Evolutionary conservation across 495 filamentous ascomycete genomes (phyloP).

Genomic region (Aspergillus taichungensis): DNA sequence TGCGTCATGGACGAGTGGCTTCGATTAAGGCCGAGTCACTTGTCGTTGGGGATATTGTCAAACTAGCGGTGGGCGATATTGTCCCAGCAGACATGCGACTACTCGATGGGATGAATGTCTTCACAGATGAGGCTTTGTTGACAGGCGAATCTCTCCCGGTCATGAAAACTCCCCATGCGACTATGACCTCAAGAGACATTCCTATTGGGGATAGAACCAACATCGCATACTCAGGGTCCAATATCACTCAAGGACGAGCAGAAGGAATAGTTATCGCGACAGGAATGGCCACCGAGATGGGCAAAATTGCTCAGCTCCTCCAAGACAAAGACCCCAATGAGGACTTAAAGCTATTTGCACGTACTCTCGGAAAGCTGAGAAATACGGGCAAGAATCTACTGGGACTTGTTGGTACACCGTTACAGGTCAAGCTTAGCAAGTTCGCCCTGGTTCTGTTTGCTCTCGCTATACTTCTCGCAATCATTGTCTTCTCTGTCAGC

Average conservation of each 20-base stretch:
- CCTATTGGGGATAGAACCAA: slow-evolving; percentile 62
- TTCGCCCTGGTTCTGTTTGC: slow-evolving; percentile 68
- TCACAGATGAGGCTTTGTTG: slow-evolving; percentile 59
- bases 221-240: slow-evolving; percentile 61
- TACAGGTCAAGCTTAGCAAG: slow-evolving; percentile 73
- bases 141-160: slow-evolving; percentile 70
- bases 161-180: slow-evolving; percentile 57
- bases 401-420: slow-evolving; percentile 72
- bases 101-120: slow-evolving; percentile 70
- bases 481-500: slow-evolving; percentile 75
- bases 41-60: slow-evolving; percentile 75
- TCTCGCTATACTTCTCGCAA: slow-evolving; percentile 63
- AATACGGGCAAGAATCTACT: slow-evolving; percentile 49
- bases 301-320: slow-evolving; percentile 61
- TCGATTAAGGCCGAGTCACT: slow-evolving; percentile 63
- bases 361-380: slow-evolving; percentile 48
- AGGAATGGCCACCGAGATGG: slow-evolving; percentile 76
- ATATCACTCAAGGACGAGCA: slow-evolving; percentile 59
- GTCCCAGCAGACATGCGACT: slow-evolving; percentile 63
- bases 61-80: slow-evolving; percentile 59
- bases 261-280: slow-evolving; percentile 58
- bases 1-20: slow-evolving; percentile 59
- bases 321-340: slow-evolving; percentile 47
- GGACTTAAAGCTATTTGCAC: slow-evolving; percentile 55
- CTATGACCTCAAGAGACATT: slow-evolving; percentile 45